Conservation (phyloP, 1,139 yeast species). For the Yamadazyma kanchanaburiensis region DNA sequence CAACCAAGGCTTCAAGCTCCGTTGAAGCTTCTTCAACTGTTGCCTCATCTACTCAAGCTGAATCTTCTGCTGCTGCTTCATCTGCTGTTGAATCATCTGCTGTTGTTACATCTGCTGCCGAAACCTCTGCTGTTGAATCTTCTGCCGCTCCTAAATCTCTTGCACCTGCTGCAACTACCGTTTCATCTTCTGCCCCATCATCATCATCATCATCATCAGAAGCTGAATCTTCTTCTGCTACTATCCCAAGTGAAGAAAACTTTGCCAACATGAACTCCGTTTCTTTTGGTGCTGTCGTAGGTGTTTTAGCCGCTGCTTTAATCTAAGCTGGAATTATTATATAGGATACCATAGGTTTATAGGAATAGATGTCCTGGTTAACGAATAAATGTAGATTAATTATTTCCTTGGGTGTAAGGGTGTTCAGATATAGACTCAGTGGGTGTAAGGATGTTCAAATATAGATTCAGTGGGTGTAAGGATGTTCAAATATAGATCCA, state of each 20-base stretch:
- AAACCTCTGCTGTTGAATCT: constrained; percentile 11
- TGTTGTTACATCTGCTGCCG: constrained; percentile 4
- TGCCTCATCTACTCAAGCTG: constrained; percentile 12
- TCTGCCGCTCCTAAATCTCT: constrained; percentile 9
- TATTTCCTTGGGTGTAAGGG: no score
- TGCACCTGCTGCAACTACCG: constrained; percentile 7
- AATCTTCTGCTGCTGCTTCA: constrained; percentile 15
- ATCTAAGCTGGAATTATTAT: constrained; percentile 20
- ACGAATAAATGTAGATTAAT: no score
- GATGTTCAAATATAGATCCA: no score
- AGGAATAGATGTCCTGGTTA: constrained; percentile 4
- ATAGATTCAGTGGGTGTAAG: no score
- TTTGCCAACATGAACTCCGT: constrained; percentile 30
- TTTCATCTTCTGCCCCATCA: constrained; percentile 15
- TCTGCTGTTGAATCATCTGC: constrained; percentile 17
- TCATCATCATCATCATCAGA: constrained; percentile 15
- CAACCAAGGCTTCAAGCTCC: constrained; percentile 14
- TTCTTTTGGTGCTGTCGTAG: constrained; percentile 44
- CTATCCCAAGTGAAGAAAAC: constrained; percentile 16
- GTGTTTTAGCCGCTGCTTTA: constrained; percentile 49
- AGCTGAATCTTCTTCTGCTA: constrained; percentile 11
- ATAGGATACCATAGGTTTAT: constrained; percentile 1
- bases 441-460: no score
- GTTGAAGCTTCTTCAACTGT: constrained; percentile 13
- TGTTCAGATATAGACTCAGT: no score